Evolutionary conservation across 495 filamentous ascomycete genomes (phyloP).

Genomic region (Annulohypoxylon nitens): DNA sequence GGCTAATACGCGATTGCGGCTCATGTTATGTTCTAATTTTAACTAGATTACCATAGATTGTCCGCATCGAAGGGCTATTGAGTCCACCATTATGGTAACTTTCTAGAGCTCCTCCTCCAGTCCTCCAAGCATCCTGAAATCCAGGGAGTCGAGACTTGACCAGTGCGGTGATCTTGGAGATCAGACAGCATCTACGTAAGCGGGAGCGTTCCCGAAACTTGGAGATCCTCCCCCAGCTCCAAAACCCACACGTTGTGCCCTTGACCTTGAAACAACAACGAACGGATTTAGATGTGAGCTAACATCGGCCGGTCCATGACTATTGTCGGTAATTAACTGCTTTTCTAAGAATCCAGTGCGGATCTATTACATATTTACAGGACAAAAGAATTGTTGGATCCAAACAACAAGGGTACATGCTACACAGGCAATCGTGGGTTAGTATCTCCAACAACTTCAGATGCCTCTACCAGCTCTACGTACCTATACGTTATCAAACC

Average conservation of each 20-base stretch:
- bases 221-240: constrained; percentile 18
- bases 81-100: not conserved
- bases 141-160: constrained; percentile 27
- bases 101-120: constrained; percentile 10
- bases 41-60: constrained; percentile 6
- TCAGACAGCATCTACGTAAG: constrained; percentile 41
- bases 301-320: not conserved
- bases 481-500: too few species aligned
- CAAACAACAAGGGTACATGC: not conserved
- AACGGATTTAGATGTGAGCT: constrained; percentile 9
- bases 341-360: not conserved
- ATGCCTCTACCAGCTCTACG: not conserved
- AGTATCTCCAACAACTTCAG: not conserved
- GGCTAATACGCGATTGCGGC: constrained; percentile 21
- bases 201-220: constrained; percentile 37
- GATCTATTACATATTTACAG: not conserved
- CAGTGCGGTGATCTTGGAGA: constrained; percentile 32
- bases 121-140: constrained; percentile 6
- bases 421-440: not conserved
- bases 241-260: constrained; percentile 15
- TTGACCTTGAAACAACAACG: constrained; percentile 37
- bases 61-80: not conserved
- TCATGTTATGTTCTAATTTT: constrained; percentile 43
- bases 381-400: not conserved
- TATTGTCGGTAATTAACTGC: not conserved